These are phyloP conservation scores for Candida ipomoeae DNA, from an alignment of 805 yeast species.

Conservation along the genomic window DNA sequence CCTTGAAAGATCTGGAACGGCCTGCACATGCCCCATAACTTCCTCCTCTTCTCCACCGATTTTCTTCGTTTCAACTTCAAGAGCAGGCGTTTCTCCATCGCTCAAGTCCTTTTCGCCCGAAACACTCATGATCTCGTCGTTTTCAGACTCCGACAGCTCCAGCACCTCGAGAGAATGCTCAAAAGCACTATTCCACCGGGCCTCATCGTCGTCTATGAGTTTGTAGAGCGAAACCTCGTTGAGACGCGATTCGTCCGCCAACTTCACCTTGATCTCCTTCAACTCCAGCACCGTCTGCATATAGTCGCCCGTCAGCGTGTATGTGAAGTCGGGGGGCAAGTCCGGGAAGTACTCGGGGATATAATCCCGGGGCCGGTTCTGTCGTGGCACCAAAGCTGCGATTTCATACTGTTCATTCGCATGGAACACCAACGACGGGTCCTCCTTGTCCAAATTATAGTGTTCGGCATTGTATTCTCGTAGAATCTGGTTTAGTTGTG, in stretches of 20 bases:
- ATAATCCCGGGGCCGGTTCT: slow-evolving; percentile 32
- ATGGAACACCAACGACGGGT: slow-evolving; percentile 50
- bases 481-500: slow-evolving; percentile 10
- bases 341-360: slow-evolving; percentile 80
- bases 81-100: slow-evolving; percentile 7
- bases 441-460: slow-evolving; percentile 27
- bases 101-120: slow-evolving; percentile 3
- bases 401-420: slow-evolving; percentile 49
- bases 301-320: slow-evolving; percentile 69
- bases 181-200: slow-evolving; percentile 25
- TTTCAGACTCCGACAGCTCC: slow-evolving; percentile 17
- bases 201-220: slow-evolving; percentile 42
- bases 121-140: slow-evolving; percentile 23
- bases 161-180: slow-evolving; percentile 23
- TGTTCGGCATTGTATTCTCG: slow-evolving; percentile 16
- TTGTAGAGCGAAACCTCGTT: slow-evolving; percentile 76
- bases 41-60: background rate
- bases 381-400: slow-evolving; percentile 54
- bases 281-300: slow-evolving; percentile 64
- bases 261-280: slow-evolving; percentile 59
- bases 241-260: slow-evolving; percentile 75
- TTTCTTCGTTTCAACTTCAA: background rate
- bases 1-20: too few relatives aligned
- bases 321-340: slow-evolving; percentile 93
- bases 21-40: background rate